phyloP scores from a whole-genome alignment of 139 green algal genomes.

The Auxenochlorella pyrenoidosa region DNA sequence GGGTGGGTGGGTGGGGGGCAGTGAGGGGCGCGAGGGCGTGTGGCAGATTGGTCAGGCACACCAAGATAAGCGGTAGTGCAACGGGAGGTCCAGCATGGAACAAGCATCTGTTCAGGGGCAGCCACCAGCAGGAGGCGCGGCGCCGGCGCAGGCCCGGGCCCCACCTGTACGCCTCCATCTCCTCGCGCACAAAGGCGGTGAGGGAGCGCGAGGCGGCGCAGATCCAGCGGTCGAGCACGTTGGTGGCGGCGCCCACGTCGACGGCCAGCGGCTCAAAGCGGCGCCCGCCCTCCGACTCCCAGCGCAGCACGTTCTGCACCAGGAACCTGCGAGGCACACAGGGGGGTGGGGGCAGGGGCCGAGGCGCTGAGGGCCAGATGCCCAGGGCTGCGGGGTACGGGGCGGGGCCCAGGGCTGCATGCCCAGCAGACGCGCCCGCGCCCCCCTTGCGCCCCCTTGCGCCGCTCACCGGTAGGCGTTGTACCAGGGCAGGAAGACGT shows the following conservation, averaged over 20 bases:
- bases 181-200: slow-evolving; percentile 80
- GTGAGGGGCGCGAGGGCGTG: too few species aligned
- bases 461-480: slow-evolving; percentile 89
- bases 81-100: too few species aligned
- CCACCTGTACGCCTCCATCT: slow-evolving; percentile 95
- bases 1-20: not conserved
- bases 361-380: too few species aligned
- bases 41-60: too few species aligned
- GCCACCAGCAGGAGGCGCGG: too few species aligned
- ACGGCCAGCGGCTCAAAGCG: slow-evolving; percentile 68
- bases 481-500: slow-evolving; percentile 99
- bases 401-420: too few species aligned
- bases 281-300: slow-evolving; percentile 67
- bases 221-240: slow-evolving; percentile 96
- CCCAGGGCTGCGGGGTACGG: too few species aligned
- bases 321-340: slow-evolving; percentile 67
- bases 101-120: too few species aligned
- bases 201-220: slow-evolving; percentile 79
- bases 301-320: slow-evolving; percentile 88
- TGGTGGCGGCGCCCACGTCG: slow-evolving; percentile 51
- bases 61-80: too few species aligned
- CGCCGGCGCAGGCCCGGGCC: too few species aligned
- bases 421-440: too few species aligned
- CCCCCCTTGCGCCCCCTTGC: not conserved
- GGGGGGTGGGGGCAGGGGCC: not conserved